These are phyloP conservation scores for Nymphaea thermarum DNA, from an alignment of 164 flowering plant species.

Conservation along the genomic window DNA sequence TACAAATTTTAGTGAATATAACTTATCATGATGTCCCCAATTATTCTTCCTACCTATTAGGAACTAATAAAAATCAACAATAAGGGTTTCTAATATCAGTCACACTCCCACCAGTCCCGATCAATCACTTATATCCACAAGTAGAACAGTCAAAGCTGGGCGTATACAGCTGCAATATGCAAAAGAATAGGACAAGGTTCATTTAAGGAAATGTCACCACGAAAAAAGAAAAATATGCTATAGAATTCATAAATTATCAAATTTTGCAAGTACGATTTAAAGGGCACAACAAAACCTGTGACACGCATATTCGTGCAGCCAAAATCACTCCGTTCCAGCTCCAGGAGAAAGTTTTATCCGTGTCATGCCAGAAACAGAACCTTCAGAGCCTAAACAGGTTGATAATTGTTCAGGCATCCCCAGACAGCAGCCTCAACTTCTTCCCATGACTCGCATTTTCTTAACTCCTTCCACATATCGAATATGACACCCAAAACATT, in stretches of 20 bases:
- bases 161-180: not conserved
- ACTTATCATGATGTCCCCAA: too few species aligned
- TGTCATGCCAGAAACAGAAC: not conserved
- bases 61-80: not conserved
- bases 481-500: constrained; percentile 79
- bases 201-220: not conserved
- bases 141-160: not conserved
- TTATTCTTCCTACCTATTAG: not conserved
- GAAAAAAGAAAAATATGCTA: not conserved
- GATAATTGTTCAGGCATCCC: constrained; percentile 68
- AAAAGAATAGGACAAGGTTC: too few species aligned
- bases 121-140: too few species aligned
- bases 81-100: not conserved
- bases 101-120: not conserved
- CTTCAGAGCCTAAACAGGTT: not conserved
- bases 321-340: not conserved
- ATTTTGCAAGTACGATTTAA: not conserved
- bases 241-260: constrained; percentile 3
- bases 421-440: constrained; percentile 81
- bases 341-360: not conserved
- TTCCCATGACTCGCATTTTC: constrained; percentile 72
- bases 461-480: constrained; percentile 56
- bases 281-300: not conserved
- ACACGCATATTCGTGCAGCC: not conserved
- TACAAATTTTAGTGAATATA: too few species aligned